These are phyloP conservation scores for Umbellularia californica DNA, from an alignment of 164 flowering plant genomes.

Conservation along the genomic window DNA sequence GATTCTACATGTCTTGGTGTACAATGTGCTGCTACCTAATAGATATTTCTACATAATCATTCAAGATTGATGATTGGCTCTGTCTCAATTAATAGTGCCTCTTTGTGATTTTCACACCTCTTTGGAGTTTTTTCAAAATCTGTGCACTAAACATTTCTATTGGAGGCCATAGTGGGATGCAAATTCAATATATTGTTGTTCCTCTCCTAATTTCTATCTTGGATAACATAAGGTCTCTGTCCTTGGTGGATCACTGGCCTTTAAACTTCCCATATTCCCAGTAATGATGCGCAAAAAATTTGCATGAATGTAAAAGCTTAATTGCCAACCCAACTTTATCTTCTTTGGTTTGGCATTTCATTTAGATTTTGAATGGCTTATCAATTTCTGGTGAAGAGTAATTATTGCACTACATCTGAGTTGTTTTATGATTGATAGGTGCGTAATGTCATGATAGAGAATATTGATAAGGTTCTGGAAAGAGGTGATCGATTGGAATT, in stretches of 20 bases:
- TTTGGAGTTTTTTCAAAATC: background rate
- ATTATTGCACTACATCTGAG: background rate
- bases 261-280: background rate
- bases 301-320: too few relatives aligned
- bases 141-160: background rate
- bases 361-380: background rate
- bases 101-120: too few relatives aligned
- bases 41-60: background rate
- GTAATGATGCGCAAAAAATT: background rate
- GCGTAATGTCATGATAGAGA: slow-evolving; percentile 74
- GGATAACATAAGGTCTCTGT: background rate
- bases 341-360: too few relatives aligned
- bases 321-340: too few relatives aligned
- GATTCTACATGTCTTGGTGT: background rate
- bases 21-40: background rate
- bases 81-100: too few relatives aligned
- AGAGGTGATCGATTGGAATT: slow-evolving; percentile 80
- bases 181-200: background rate
- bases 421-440: slow-evolving; percentile 41
- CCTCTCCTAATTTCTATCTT: background rate
- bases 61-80: too few relatives aligned
- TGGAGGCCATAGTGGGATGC: background rate
- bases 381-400: background rate
- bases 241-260: background rate
- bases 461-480: slow-evolving; percentile 80